Base-by-base conservation (phyloP, 805 yeast species). In the Kuraishia cidri region DNA sequence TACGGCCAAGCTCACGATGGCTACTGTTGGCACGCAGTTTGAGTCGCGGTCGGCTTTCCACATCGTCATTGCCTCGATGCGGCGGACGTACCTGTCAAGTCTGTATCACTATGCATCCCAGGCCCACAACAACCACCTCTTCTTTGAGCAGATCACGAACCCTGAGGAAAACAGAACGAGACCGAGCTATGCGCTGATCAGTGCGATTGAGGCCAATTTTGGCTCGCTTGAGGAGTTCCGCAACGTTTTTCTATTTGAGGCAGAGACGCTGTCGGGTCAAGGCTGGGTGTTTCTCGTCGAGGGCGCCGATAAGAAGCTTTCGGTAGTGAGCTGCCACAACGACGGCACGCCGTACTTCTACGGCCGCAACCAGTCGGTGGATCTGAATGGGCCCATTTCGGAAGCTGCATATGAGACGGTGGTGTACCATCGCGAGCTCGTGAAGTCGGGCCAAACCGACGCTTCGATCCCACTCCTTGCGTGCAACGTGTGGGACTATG, bases 81-180 rank as follows among this genome's bases (percentile, higher is more conserved):
- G 72, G 46, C 72, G 75, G 40, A 64, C 82, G 20, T 72, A 75
- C 20, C 72, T 73, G 45, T 78, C 87, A 22, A 72, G 73, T 35
- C 56, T 73, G n/a, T 88, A 79, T 66, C 92, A 88, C 58, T 74
- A 69, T 48, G 97, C 97, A 3, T 83, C 95, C 4, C 94, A 83
- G 52, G 78, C 87, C 3, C 90, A 83, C 61, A 88, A 87, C 60
- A 92, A 92, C 62, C 98, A 90, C 58, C 67, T 92, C 32, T 86
- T 82, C 47, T 77, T 87, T 48, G 75, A 80, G 53, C 82, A 81
- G 47, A 59, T 79, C 33, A 50, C 38, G 30, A 48, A 45, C 38
- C 27, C 30, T 17, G 19, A 29, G 19, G 30, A 23, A 32, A 13
- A 12, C 12, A 18, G 15, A n/a, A 23, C 37, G 10, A 34, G 16